Evolutionary conservation across 441 rosid species (phyloP).

Genomic region (Erodium moschatum): DNA sequence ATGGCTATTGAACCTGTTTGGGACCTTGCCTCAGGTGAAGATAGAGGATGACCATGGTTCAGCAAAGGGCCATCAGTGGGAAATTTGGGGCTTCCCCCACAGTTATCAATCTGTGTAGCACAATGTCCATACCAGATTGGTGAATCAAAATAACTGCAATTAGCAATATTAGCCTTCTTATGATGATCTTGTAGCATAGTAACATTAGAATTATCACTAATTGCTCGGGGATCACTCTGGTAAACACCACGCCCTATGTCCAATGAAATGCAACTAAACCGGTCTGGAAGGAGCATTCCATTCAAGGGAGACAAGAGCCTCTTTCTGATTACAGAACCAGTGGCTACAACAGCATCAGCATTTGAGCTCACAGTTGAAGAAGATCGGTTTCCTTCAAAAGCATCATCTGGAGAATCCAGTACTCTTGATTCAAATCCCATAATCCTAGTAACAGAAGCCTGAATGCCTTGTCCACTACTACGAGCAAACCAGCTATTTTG

Average conservation of each 20-base stretch:
- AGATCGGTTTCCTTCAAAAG: conserved; percentile 27
- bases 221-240: too few relatives aligned
- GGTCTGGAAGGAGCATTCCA: conserved; percentile 36
- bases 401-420: conserved; percentile 24
- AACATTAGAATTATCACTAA: conserved; percentile 20
- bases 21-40: conserved; percentile 21
- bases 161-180: conserved; percentile 43
- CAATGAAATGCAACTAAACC: conserved; percentile 29
- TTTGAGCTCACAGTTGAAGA: conserved; percentile 24
- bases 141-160: conserved; percentile 23
- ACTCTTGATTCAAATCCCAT: conserved; percentile 38
- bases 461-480: conserved; percentile 29
- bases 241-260: conserved; percentile 17
- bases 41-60: conserved; percentile 14
- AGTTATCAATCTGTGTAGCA: conserved; percentile 20
- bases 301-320: conserved; percentile 40
- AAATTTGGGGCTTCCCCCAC: conserved; percentile 20
- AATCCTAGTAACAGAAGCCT: conserved; percentile 33
- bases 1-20: conserved; percentile 32
- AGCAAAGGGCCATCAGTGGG: conserved; percentile 29
- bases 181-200: conserved; percentile 30
- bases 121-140: conserved; percentile 22
- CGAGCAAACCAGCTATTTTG: conserved; percentile 27
- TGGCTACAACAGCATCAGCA: conserved; percentile 23
- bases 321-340: conserved; percentile 36